These are phyloP conservation scores for Prototheca stagnorum DNA, from an alignment of 163 green algal species.

Conservation along the genomic window DNA sequence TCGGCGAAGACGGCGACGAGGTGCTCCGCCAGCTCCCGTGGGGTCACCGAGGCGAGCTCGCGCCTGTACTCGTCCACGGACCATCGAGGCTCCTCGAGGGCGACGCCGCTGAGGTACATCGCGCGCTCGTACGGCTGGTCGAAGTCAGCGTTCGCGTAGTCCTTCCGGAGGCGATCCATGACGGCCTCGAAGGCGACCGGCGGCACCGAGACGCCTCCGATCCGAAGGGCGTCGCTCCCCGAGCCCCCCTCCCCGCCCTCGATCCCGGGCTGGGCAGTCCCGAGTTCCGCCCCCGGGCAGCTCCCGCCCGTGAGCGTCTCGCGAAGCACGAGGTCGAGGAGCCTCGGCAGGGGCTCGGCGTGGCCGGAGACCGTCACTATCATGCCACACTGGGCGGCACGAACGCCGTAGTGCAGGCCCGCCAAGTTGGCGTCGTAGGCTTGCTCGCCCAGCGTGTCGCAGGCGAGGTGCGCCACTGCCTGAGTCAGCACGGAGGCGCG, in stretches of 20 bases:
- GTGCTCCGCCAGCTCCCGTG: no score
- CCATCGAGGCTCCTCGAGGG: conserved; percentile 50
- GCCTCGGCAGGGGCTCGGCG: conserved; percentile 57
- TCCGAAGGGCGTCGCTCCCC: no score
- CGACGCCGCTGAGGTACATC: conserved; percentile 47
- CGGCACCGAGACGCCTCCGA: conserved; percentile 34
- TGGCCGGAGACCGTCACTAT: conserved; percentile 53
- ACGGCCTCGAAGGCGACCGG: conserved; percentile 43
- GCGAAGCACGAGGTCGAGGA: conserved; percentile 21
- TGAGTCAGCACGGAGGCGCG: conserved; percentile 43
- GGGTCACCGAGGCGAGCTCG: no score
- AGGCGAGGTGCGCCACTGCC: conserved; percentile 44
- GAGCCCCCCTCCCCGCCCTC: no score
- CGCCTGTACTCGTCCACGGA: conserved; percentile 58
- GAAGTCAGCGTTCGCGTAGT: conserved; percentile 65
- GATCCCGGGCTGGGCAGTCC: no score
- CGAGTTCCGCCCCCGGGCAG: no score
- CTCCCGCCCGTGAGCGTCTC: not conserved
- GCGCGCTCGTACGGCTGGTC: conserved; percentile 75
- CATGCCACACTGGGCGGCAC: conserved; percentile 44
- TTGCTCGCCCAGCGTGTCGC: conserved; percentile 63
- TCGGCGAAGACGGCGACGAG: no score
- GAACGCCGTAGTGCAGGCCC: conserved; percentile 53
- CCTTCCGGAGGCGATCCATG: conserved; percentile 27
- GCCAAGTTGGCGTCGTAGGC: conserved; percentile 74